phyloP scores from a whole-genome alignment of 257 asterid species.

The Cordia subcordata region DNA sequence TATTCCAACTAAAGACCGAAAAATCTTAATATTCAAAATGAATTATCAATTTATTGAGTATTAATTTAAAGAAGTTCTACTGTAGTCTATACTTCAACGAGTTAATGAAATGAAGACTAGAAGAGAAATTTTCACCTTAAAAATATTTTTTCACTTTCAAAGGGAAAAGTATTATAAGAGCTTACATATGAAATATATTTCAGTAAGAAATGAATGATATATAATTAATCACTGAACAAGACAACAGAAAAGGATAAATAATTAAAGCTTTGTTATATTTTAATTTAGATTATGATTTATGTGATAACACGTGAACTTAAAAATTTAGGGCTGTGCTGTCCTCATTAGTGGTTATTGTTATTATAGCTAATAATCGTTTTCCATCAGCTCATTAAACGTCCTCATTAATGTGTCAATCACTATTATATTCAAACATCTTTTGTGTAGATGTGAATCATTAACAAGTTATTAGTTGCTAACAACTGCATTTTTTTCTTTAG shows the following conservation, averaged over 20 bases:
- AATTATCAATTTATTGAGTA: no score
- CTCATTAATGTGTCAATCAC: slow-evolving; percentile 7
- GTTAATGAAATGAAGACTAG: no score
- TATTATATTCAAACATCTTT: background rate
- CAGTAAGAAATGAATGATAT: no score
- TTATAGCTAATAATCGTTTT: slow-evolving; percentile 12
- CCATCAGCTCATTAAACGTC: slow-evolving; percentile 3
- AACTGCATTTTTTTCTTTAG: background rate
- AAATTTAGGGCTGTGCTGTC: background rate
- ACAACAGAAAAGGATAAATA: background rate
- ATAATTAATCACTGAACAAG: no score
- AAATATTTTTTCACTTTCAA: background rate
- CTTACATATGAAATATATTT: no score
- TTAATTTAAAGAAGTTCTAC: no score
- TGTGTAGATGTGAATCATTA: background rate
- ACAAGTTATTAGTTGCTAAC: background rate
- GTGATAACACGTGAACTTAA: slow-evolving; percentile 5
- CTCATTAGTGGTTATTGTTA: slow-evolving; percentile 9
- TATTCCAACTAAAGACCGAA: no score
- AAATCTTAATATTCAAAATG: no score
- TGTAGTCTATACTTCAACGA: no score
- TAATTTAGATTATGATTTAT: background rate
- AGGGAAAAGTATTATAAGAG: no score
- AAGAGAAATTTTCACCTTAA: background rate
- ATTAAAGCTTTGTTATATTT: slow-evolving; percentile 1